These are phyloP conservation scores for Celoporthe dispersa DNA, from an alignment of 2,329 filamentous ascomycete genomes.

Conservation along the genomic window DNA sequence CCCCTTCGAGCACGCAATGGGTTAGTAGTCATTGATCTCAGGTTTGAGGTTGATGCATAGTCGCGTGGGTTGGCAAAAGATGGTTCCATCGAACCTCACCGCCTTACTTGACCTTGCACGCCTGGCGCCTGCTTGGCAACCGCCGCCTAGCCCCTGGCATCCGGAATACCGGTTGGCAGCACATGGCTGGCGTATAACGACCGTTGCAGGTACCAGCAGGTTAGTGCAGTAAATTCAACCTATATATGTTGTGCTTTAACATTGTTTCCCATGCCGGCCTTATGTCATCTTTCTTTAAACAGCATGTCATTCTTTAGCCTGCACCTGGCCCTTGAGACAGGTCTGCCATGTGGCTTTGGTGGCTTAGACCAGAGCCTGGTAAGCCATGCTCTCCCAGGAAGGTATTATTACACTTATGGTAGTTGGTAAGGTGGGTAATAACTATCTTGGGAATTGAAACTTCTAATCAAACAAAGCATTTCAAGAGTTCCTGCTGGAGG, in stretches of 20 bases:
- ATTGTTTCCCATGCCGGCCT: neutral
- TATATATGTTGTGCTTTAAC: neutral
- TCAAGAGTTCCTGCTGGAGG: neutral
- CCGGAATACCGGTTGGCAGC: neutral
- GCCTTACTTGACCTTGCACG: neutral
- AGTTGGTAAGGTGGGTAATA: neutral
- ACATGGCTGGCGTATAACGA: neutral
- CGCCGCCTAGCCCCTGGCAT: neutral
- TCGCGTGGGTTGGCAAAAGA: neutral
- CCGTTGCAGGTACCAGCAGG: neutral
- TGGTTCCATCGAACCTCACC: too few species aligned
- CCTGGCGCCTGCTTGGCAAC: neutral
- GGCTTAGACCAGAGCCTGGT: neutral
- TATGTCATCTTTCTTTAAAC: neutral
- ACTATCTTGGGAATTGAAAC: neutral
- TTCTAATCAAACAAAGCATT: neutral
- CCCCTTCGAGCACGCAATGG: neutral
- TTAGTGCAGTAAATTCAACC: neutral
- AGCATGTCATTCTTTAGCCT: neutral
- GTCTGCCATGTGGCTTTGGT: neutral
- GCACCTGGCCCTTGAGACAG: neutral
- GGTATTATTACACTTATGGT: neutral
- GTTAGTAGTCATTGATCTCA: neutral
- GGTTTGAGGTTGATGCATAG: neutral
- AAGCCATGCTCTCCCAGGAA: neutral